phyloP scores from a whole-genome alignment of 306 rosid species.

The Glycine soja region DNA sequence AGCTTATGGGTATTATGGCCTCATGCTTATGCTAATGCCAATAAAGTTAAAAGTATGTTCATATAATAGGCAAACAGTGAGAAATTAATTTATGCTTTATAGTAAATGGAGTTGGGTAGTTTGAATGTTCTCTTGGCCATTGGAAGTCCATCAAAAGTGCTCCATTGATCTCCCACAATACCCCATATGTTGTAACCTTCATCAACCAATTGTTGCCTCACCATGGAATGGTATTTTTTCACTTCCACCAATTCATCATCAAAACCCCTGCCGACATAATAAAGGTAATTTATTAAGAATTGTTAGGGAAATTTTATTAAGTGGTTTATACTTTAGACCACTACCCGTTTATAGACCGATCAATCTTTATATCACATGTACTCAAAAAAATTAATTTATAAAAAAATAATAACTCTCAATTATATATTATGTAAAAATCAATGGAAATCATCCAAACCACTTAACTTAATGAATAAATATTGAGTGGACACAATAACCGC shows the following conservation, averaged over 20 bases:
- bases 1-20: slow-evolving; percentile 12
- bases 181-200: slow-evolving; percentile 77
- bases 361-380: no score
- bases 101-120: slow-evolving; percentile 69
- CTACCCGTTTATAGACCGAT: no score
- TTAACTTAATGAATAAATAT: no score
- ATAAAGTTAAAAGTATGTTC: slow-evolving; percentile 16
- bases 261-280: slow-evolving; percentile 52
- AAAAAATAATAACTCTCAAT: no score
- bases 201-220: slow-evolving; percentile 54
- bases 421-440: no score
- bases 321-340: neutral
- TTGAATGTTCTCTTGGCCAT: slow-evolving; percentile 64
- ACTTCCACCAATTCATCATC: slow-evolving; percentile 67
- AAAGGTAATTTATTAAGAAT: no score
- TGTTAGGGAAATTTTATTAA: no score
- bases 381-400: no score
- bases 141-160: slow-evolving; percentile 73
- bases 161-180: slow-evolving; percentile 72
- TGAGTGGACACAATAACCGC: no score
- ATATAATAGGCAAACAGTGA: neutral
- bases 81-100: slow-evolving; percentile 12
- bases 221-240: slow-evolving; percentile 51
- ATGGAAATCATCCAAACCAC: no score
- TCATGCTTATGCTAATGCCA: no score